A percentile compares a stretch with the other conserved stretches of the same genome.
Evolutionary conservation across 148 eudicot species (phyloP).

Genomic region (Arctostaphylos glauca): DNA sequence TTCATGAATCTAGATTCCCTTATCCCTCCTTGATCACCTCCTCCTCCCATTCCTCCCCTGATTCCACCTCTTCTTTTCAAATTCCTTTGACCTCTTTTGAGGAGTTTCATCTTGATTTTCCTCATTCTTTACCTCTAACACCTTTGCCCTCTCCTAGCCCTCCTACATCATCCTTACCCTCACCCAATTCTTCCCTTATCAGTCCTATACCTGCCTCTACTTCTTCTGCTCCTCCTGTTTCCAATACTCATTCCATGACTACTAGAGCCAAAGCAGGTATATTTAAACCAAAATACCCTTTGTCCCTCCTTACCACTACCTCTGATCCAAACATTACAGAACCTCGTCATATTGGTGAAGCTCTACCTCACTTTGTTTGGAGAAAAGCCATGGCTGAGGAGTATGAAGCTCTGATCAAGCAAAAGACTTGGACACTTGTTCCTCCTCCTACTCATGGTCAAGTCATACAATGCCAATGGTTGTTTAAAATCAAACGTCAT

Average conservation of each 20-base stretch:
- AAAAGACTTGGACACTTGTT: neutral
- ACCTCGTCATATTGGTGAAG: neutral
- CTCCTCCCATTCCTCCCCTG: neutral
- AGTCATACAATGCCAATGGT: neutral
- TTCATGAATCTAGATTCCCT: neutral
- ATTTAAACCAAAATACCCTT: neutral
- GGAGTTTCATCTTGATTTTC: neutral
- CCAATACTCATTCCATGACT: neutral
- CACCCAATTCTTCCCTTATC: too few species aligned
- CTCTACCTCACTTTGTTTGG: neutral
- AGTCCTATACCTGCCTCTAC: too few species aligned
- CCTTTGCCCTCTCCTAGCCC: too few species aligned
- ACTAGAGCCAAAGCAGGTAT: neutral
- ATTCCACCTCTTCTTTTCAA: neutral
- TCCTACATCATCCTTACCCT: too few species aligned
- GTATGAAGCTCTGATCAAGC: neutral
- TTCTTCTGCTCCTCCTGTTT: neutral
- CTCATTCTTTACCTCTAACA: too few species aligned
- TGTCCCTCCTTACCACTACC: accelerated
- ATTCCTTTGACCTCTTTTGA: neutral
- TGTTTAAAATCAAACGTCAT: neutral
- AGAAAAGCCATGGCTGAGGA: neutral
- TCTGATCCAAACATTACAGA: neutral
- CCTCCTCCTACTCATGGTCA: neutral
- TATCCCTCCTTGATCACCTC: neutral